phyloP scores from a whole-genome alignment of 1,139 yeast genomes.

The Sugiyamaella paludigena region DNA sequence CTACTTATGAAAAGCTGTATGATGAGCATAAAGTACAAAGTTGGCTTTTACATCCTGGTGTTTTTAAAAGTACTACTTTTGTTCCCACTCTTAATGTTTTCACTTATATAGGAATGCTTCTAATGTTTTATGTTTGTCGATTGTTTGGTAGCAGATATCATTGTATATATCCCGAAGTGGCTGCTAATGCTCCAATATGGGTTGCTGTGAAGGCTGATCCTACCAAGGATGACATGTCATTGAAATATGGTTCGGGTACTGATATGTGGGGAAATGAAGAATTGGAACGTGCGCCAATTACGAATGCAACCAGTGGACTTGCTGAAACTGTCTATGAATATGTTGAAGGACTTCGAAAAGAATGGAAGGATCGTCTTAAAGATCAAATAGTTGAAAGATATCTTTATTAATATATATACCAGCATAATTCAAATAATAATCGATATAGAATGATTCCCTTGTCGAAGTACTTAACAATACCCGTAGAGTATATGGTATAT shows the following conservation, averaged over 20 bases:
- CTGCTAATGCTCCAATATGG: slow-evolving; percentile 81
- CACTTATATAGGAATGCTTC: slow-evolving; percentile 81
- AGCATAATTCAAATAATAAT: slow-evolving; percentile 63
- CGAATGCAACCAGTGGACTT: slow-evolving; percentile 52
- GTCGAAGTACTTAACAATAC: too few relatives aligned
- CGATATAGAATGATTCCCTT: slow-evolving; percentile 50
- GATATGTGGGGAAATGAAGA: slow-evolving; percentile 62
- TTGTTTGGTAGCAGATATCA: slow-evolving; percentile 82
- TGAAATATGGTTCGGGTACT: slow-evolving; percentile 76
- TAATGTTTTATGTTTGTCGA: slow-evolving; percentile 81
- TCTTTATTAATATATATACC: slow-evolving; percentile 43
- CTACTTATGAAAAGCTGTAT: slow-evolving; percentile 54
- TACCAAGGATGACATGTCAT: slow-evolving; percentile 47
- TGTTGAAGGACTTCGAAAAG: slow-evolving; percentile 51
- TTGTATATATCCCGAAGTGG: slow-evolving; percentile 80
- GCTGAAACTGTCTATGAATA: slow-evolving; percentile 61
- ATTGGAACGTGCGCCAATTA: slow-evolving; percentile 51
- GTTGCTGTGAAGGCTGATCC: slow-evolving; percentile 51
- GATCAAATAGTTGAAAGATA: slow-evolving; percentile 57
- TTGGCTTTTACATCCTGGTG: slow-evolving; percentile 90
- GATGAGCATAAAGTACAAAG: slow-evolving; percentile 56
- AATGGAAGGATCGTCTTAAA: slow-evolving; percentile 69
- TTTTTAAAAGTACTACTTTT: slow-evolving; percentile 81
- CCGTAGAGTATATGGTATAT: too few relatives aligned
- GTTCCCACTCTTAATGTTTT: slow-evolving; percentile 70